Percentiles rank a stretch among this genome's conserved stretches.
These are phyloP conservation scores for Thelephora terrestris DNA, from an alignment of 1,284 basidiomycete genomes.

Conservation along the genomic window DNA sequence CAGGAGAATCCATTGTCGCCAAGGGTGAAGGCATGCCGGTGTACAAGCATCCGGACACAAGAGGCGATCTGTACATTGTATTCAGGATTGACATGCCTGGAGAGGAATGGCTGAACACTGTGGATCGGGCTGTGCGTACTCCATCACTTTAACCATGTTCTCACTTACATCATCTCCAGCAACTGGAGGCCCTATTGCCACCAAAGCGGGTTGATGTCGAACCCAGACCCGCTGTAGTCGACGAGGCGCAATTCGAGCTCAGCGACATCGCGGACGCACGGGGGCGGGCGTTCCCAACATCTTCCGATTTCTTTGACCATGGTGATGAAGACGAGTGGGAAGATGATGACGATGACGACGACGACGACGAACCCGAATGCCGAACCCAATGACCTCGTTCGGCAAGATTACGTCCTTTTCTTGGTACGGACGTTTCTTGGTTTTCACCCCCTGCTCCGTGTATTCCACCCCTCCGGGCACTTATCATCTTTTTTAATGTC, in stretches of 20 bases:
- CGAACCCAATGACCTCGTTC: slow-evolving; percentile 39
- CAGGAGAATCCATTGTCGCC: slow-evolving; percentile 64
- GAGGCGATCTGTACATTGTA: slow-evolving; percentile 76
- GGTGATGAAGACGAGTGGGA: slow-evolving; percentile 58
- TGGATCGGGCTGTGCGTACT: slow-evolving; percentile 44
- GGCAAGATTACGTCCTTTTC: too few relatives aligned
- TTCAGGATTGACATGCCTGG: slow-evolving; percentile 82
- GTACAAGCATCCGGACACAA: slow-evolving; percentile 52
- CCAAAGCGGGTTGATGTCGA: slow-evolving; percentile 65
- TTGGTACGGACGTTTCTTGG: too few relatives aligned
- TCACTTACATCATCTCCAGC: slow-evolving; percentile 28
- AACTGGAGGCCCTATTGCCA: slow-evolving; percentile 55
- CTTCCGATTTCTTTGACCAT: slow-evolving; percentile 63
- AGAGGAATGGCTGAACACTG: slow-evolving; percentile 51
- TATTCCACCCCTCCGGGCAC: too few relatives aligned
- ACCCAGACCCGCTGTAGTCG: slow-evolving; percentile 60
- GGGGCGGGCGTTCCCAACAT: slow-evolving; percentile 59
- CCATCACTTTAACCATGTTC: not conserved
- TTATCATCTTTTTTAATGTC: too few relatives aligned
- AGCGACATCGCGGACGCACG: slow-evolving; percentile 72
- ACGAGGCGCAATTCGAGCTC: slow-evolving; percentile 64
- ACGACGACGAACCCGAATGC: slow-evolving; percentile 51
- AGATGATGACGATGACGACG: slow-evolving; percentile 51
- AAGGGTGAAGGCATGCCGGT: slow-evolving; percentile 83
- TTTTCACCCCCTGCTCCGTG: too few relatives aligned